Conservation (phyloP, 345 rosid genomes). For the Orychophragmus violaceus region DNA sequence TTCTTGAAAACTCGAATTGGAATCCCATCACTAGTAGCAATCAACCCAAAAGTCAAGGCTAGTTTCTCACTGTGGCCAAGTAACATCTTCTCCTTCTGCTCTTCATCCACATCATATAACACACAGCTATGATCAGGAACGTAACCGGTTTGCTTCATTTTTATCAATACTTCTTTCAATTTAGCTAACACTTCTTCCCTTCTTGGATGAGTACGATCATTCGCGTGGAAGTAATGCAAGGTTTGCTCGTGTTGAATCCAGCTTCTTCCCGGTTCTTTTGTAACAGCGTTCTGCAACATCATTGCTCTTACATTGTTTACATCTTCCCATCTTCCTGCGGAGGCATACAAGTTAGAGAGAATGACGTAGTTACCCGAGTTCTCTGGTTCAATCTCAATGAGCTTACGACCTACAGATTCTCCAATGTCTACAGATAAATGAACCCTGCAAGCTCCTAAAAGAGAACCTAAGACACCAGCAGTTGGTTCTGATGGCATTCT, state of each 20-base stretch:
- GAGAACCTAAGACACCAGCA: slow-evolving; percentile 77
- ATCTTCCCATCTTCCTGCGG: slow-evolving; percentile 84
- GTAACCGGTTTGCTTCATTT: slow-evolving; percentile 77
- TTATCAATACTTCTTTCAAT: slow-evolving; percentile 44
- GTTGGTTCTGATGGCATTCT: slow-evolving; percentile 72
- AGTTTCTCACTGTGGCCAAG: slow-evolving; percentile 84
- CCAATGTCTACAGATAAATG: slow-evolving; percentile 68
- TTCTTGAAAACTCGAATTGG: slow-evolving; percentile 73
- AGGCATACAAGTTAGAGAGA: slow-evolving; percentile 79
- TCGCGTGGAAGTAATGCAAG: slow-evolving; percentile 72
- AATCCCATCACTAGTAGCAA: slow-evolving; percentile 40
- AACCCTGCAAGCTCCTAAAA: slow-evolving; percentile 81
- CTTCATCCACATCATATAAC: slow-evolving; percentile 76
- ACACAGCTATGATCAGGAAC: slow-evolving; percentile 75
- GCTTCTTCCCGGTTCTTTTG: slow-evolving; percentile 84
- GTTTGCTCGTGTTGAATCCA: slow-evolving; percentile 70
- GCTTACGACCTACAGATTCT: slow-evolving; percentile 45
- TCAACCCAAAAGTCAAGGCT: slow-evolving; percentile 71
- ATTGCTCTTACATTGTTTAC: slow-evolving; percentile 51
- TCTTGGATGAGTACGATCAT: slow-evolving; percentile 75
- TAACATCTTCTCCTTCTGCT: slow-evolving; percentile 85
- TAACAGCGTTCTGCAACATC: slow-evolving; percentile 67
- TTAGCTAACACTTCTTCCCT: slow-evolving; percentile 54
- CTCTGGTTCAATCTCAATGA: slow-evolving; percentile 73
- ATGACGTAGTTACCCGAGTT: slow-evolving; percentile 79